phyloP scores from a whole-genome alignment of 768 basidiomycete genomes.

The Auricularia sp. region DNA sequence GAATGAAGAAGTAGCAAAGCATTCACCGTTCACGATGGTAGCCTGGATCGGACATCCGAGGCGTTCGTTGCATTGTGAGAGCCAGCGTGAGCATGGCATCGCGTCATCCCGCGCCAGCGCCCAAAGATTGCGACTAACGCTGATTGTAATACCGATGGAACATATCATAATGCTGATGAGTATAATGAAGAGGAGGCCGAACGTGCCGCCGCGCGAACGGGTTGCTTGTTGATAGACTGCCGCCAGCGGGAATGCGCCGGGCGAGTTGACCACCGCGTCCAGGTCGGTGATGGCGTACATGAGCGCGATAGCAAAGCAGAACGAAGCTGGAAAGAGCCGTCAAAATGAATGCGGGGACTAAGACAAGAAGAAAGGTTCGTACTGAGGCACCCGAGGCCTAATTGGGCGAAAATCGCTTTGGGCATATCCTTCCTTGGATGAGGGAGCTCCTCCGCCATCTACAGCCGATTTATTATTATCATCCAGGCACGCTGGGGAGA shows the following conservation, averaged over 20 bases:
- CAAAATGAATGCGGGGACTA: not conserved
- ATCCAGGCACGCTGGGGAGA: not conserved
- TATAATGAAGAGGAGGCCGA: not conserved
- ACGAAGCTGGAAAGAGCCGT: not conserved
- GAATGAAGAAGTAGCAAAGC: not conserved
- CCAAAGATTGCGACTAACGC: not conserved
- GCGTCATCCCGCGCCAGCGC: not conserved
- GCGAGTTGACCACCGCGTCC: not conserved
- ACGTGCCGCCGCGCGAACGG: not conserved
- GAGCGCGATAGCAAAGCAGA: not conserved
- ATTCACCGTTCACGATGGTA: not conserved
- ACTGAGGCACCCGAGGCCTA: not conserved
- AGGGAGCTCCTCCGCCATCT: not conserved
- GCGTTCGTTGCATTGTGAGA: not conserved
- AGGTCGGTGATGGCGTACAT: slow-evolving; percentile 2
- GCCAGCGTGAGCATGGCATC: not conserved
- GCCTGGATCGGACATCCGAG: not conserved
- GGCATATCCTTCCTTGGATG: not conserved
- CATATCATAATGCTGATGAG: not conserved
- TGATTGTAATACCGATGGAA: not conserved
- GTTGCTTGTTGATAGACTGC: not conserved
- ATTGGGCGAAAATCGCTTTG: not conserved
- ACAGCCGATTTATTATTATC: not conserved
- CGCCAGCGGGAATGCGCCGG: not conserved
- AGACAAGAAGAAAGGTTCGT: not conserved